phyloP scores from a whole-genome alignment of 2,329 filamentous ascomycete genomes.

The Gnomoniopsis smithogilvyi region DNA sequence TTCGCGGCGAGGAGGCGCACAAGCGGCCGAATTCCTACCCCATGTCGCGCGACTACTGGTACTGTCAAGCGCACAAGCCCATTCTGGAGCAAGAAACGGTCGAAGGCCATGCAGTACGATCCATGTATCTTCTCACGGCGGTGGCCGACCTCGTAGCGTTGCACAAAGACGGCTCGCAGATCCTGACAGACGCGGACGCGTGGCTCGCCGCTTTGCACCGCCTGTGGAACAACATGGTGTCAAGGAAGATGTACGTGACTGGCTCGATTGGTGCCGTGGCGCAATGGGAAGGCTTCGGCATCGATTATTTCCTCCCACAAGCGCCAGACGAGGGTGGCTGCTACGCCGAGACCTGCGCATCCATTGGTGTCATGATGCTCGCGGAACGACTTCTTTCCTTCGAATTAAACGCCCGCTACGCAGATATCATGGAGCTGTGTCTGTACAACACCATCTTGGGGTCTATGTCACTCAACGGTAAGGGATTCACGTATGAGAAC shows the following conservation, averaged over 20 bases:
- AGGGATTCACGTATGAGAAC: slow-evolving; percentile 59
- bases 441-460: slow-evolving; percentile 60
- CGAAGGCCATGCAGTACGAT: slow-evolving; percentile 58
- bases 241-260: slow-evolving; percentile 60
- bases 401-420: slow-evolving; percentile 49
- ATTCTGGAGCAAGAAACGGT: slow-evolving; percentile 51
- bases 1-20: slow-evolving; percentile 46
- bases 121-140: slow-evolving; percentile 58
- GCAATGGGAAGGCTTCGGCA: slow-evolving; percentile 59
- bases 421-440: slow-evolving; percentile 58
- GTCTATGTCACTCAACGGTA: slow-evolving; percentile 53
- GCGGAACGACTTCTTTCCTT: slow-evolving; percentile 53
- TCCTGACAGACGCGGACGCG: slow-evolving; percentile 23
- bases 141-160: slow-evolving; percentile 52
- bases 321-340: slow-evolving; percentile 59
- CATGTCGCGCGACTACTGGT: slow-evolving; percentile 39
- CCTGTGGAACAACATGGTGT: slow-evolving; percentile 59
- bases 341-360: slow-evolving; percentile 60
- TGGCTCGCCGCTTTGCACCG: slow-evolving; percentile 39
- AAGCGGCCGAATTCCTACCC: slow-evolving; percentile 46
- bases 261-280: slow-evolving; percentile 57
- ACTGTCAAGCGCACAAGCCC: slow-evolving; percentile 54
- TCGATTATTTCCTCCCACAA: slow-evolving; percentile 57
- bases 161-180: slow-evolving; percentile 24
- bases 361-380: slow-evolving; percentile 59